Evolutionary conservation across 139 green algal genomes (phyloP).

Genomic region (Chlorella vulgaris): DNA sequence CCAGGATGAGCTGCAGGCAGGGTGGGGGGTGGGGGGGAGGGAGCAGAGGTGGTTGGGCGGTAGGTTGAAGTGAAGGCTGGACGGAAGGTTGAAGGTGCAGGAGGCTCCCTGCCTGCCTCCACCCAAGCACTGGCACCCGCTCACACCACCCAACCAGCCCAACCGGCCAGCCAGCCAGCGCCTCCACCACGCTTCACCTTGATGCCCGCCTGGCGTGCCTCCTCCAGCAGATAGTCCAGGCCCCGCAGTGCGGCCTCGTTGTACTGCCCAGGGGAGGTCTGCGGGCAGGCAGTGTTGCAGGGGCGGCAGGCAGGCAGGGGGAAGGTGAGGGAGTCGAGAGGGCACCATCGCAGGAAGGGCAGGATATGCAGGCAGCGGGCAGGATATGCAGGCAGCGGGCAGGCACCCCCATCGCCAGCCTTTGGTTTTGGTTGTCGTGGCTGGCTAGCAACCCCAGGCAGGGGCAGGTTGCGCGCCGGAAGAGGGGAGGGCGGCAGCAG

Average conservation of each 20-base stretch:
- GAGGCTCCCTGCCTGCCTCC: too few species aligned
- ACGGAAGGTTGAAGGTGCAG: too few species aligned
- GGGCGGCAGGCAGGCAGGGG: not conserved
- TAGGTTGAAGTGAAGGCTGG: too few species aligned
- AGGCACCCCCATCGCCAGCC: too few species aligned
- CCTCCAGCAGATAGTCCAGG: conserved; percentile 64
- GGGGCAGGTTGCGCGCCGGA: too few species aligned
- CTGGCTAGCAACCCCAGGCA: too few species aligned
- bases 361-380: too few species aligned
- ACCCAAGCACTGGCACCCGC: too few species aligned
- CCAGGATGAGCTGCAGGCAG: conserved; percentile 50
- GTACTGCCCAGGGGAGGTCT: conserved; percentile 51
- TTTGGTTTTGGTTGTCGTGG: too few species aligned
- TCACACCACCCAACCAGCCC: not conserved
- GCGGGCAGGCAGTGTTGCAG: not conserved
- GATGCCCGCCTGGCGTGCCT: conserved; percentile 53
- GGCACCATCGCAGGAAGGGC: not conserved
- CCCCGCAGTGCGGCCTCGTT: conserved; percentile 55
- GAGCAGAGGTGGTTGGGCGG: too few species aligned
- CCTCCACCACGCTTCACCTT: conserved; percentile 20
- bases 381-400: too few species aligned
- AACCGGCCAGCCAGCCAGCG: not conserved
- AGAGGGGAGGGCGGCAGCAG: too few species aligned
- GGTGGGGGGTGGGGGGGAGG: not conserved
- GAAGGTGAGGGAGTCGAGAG: not conserved